phyloP scores from a whole-genome alignment of 2,329 filamentous ascomycete genomes.

The Aspergillus neoniger region DNA sequence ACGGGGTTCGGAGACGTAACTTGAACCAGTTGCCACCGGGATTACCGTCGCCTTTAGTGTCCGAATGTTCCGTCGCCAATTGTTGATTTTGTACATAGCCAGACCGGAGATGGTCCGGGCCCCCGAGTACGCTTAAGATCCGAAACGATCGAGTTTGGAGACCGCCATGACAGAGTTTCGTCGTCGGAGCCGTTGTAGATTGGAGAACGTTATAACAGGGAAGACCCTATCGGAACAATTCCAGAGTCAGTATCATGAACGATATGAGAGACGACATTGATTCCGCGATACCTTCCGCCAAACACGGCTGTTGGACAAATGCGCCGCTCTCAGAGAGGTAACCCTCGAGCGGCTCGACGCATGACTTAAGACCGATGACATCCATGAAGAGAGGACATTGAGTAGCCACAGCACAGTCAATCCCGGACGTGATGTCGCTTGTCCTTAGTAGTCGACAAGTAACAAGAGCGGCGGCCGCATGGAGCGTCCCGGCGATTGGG shows the following conservation, averaged over 20 bases:
- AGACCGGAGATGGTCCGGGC: neutral
- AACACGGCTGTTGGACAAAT: constrained; percentile 27
- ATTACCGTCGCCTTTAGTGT: constrained; percentile 9
- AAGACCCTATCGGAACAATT: neutral
- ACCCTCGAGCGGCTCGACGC: constrained; percentile 40
- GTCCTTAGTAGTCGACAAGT: neutral
- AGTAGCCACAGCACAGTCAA: constrained; percentile 9
- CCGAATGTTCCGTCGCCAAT: neutral
- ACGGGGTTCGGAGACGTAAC: constrained; percentile 16
- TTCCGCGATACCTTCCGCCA: constrained; percentile 29
- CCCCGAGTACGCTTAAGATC: neutral
- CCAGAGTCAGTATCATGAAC: neutral
- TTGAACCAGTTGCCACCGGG: constrained; percentile 18
- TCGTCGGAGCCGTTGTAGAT: neutral
- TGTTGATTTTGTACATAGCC: neutral
- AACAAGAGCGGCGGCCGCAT: neutral
- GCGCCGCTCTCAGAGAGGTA: constrained; percentile 38
- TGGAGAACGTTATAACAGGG: neutral
- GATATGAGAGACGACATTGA: neutral
- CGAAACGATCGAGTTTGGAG: neutral
- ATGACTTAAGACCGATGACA: constrained; percentile 46
- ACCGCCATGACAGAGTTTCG: neutral
- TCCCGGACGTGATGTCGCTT: neutral
- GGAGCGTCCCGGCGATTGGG: constrained; percentile 10
- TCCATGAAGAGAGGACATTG: constrained; percentile 38